Evolutionary conservation across 2,329 filamentous ascomycete genomes (phyloP), one percentile per base, ranked within the genome.

Genomic region (Davidsoniella australis): DNA sequence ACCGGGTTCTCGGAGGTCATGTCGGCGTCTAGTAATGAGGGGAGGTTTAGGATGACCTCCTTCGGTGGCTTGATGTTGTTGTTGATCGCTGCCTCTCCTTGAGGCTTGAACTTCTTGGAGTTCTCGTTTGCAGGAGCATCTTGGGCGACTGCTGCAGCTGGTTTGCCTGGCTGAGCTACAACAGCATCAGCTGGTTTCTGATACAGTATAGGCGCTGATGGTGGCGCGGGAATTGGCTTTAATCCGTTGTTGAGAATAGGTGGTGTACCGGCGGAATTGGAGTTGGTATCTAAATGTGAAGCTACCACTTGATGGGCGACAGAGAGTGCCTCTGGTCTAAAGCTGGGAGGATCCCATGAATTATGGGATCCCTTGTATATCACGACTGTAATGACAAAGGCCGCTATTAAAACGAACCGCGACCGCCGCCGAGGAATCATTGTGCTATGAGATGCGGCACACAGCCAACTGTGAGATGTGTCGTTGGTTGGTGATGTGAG

Each of bases 331-430:
- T 33, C 29, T 10, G 29, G 29, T 12, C 8, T 51, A 41, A 45
- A 49, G 44, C 49, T 33, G 29, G 55, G 42, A 45, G 47, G 17
- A 23, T 50, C 49, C 47, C 44, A 17, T 26, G 67, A 65, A 54
- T 65, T 69, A 50, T 65, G 61, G 38, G 65, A 62, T 50, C 69
- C 61, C 52, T 70, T 71, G 58, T 72, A 72, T 47, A 76, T 62
- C 47, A 75, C 66, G 53, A 80, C 65, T 45, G 76, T 62, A 45
- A 76, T 61, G 50, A 78, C 60, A 54, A 73, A 62, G 49, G 76
- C 70, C 56, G 71, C 71, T 53, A 76, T 59, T 33, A 76, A 60
- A 54, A 80, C 77, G 51, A 78, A 66, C 52, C 78, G 72, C 58
- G 80, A 80, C 59, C 77, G 68, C 57, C 79, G 68, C 47, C 78